phyloP scores from a whole-genome alignment of 2,329 filamentous ascomycete species.

The Fusarium continuum region DNA sequence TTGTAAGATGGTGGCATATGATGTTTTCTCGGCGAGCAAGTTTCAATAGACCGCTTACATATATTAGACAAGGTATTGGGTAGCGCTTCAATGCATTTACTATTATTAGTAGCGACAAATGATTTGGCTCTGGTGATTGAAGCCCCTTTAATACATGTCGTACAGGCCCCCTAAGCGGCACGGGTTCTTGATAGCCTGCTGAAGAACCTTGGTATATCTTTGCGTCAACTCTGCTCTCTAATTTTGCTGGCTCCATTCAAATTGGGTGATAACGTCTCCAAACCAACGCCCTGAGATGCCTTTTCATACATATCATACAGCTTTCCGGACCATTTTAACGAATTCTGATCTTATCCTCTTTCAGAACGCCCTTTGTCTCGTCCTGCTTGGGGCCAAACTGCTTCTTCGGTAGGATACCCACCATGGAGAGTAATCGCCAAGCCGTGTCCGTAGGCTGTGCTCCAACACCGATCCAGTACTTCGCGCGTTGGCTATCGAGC shows the following conservation, averaged over 20 bases:
- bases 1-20: slow-evolving; percentile 34
- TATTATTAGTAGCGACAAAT: slow-evolving; percentile 33
- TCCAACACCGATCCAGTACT: slow-evolving; percentile 97
- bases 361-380: slow-evolving; percentile 40
- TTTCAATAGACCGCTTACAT: slow-evolving; percentile 30
- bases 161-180: slow-evolving; percentile 19
- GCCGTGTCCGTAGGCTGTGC: slow-evolving; percentile 92
- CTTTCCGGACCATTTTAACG: slow-evolving; percentile 32
- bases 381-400: slow-evolving; percentile 47
- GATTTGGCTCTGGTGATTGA: neutral
- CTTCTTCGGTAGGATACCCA: slow-evolving; percentile 57
- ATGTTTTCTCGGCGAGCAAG: slow-evolving; percentile 35
- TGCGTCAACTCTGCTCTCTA: neutral
- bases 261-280: slow-evolving; percentile 23
- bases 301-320: slow-evolving; percentile 45
- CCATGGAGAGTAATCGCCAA: slow-evolving; percentile 87
- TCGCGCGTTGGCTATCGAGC: slow-evolving; percentile 80
- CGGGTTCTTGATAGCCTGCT: neutral
- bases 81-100: slow-evolving; percentile 36
- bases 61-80: slow-evolving; percentile 40
- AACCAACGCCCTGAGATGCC: slow-evolving; percentile 44
- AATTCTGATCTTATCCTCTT: slow-evolving; percentile 44
- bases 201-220: neutral
- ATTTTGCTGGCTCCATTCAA: slow-evolving; percentile 8
- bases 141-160: slow-evolving; percentile 11